Evolutionary conservation across 148 eudicot species (phyloP).

Genomic region (Talinum fruticosum): DNA sequence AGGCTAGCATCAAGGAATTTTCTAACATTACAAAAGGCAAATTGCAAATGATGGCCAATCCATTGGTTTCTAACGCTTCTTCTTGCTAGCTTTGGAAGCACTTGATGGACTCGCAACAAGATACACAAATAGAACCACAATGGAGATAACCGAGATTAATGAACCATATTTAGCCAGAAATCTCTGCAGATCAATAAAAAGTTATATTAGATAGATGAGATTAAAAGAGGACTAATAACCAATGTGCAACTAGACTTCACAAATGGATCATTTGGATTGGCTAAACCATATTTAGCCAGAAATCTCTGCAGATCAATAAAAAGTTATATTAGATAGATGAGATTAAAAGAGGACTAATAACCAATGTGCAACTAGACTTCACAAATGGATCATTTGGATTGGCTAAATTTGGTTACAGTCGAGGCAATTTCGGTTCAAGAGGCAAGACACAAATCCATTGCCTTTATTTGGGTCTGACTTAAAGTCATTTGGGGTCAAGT

Average conservation of each 20-base stretch:
- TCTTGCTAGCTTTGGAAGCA: conserved; percentile 81
- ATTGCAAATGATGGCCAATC: conserved; percentile 5
- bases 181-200: conserved; percentile 47
- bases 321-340: neutral
- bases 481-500: neutral
- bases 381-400: neutral
- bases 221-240: neutral
- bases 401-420: neutral
- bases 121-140: conserved; percentile 66
- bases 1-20: conserved; percentile 15
- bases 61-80: conserved; percentile 51
- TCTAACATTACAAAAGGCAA: conserved; percentile 26
- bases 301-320: conserved; percentile 53
- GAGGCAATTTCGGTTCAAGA: neutral
- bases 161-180: conserved; percentile 88
- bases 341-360: neutral
- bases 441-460: neutral
- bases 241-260: neutral
- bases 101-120: conserved; percentile 67
- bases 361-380: neutral
- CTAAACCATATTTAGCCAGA: conserved; percentile 78
- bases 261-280: neutral
- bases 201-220: neutral
- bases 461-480: neutral
- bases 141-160: conserved; percentile 55